Evolutionary conservation across 2,329 filamentous ascomycete species (phyloP), one percentile per base, ranked within the genome.

Genomic region (Colletotrichum sp.): DNA sequence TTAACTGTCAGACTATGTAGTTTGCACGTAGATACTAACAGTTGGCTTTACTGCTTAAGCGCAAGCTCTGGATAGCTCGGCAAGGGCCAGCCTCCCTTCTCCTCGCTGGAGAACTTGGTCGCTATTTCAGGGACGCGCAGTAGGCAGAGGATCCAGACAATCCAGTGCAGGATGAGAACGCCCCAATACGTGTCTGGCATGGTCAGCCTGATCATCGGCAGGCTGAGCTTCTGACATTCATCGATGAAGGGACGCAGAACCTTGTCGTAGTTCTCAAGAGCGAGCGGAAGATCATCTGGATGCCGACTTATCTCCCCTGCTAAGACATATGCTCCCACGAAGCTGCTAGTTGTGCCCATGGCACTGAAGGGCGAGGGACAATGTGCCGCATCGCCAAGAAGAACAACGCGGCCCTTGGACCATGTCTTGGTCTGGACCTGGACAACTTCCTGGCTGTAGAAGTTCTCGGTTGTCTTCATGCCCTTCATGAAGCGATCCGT

Each of bases 251-350:
- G 77, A 4, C 76, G 67, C 24, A 78, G 32, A 3, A 30, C 30
- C 8, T 32, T 34, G 16, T 78, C 73, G 55, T 76, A 77, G 18
- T 52, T 71, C 12, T 36, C 62, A 13, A 78, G 57, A 1, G 76
- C 77, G 16, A 10, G 52, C 1, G 18, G 26, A 6, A 67, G 30
- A 16, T 65, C 75, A n/a, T 16, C 57, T 18, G 72, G 48, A 48
- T 74, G 73, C 71, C 70, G 77, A 55, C 72, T 72, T n/a, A 89
- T 83, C 76, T 89, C 89, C 7, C 89, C 89, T 0, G 89, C 89
- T 1, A 91, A 83, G 4, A 90, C 80, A 78, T 91, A 90, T 1
- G 88, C 88, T 3, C 86, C 85, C 16, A 88, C 79, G 5, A 90
- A 78, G 2, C 84, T 85, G 10, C 81, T 77, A 4, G 84, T 84